A percentile compares a stretch with the other conserved stretches of the same genome.
phyloP scores from a whole-genome alignment of 2,329 filamentous ascomycete species.

The Penicillium sp. region DNA sequence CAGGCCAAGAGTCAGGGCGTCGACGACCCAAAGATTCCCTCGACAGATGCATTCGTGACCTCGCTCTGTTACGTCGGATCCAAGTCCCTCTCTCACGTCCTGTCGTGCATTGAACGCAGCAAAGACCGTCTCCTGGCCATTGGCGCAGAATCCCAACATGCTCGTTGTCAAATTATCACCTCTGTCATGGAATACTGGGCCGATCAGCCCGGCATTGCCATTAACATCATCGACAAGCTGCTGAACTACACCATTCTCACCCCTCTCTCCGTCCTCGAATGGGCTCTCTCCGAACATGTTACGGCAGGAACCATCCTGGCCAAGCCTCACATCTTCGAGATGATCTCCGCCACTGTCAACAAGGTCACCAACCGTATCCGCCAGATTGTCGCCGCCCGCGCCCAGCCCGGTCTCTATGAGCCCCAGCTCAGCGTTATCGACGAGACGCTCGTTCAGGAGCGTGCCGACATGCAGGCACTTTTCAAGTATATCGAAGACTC shows the following conservation, averaged over 20 bases:
- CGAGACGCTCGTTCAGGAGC: slow-evolving; percentile 67
- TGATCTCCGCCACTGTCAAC: slow-evolving; percentile 80
- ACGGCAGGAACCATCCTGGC: slow-evolving; percentile 67
- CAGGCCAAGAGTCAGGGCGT: slow-evolving; percentile 68
- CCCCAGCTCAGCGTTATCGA: slow-evolving; percentile 60
- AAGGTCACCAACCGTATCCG: slow-evolving; percentile 87
- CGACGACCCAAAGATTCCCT: slow-evolving; percentile 73
- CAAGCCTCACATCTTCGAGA: slow-evolving; percentile 78
- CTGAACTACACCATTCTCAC: slow-evolving; percentile 95
- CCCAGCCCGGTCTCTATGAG: slow-evolving; percentile 55
- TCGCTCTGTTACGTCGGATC: slow-evolving; percentile 90
- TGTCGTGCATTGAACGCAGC: slow-evolving; percentile 92
- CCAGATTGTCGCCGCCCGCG: slow-evolving; percentile 68
- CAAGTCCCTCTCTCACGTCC: slow-evolving; percentile 92
- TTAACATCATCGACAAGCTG: slow-evolving; percentile 92
- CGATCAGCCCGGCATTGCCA: slow-evolving; percentile 84
- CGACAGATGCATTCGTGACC: slow-evolving; percentile 90
- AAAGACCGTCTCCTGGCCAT: slow-evolving; percentile 83
- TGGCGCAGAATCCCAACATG: slow-evolving; percentile 70
- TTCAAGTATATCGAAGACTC: slow-evolving; percentile 80
- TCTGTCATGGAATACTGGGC: slow-evolving; percentile 92
- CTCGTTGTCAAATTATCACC: slow-evolving; percentile 82
- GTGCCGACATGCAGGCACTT: slow-evolving; percentile 71
- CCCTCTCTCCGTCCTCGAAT: slow-evolving; percentile 80
- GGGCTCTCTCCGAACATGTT: slow-evolving; percentile 72